phyloP scores from a whole-genome alignment of 129 eudicot genomes.

The Dittrichia graveolens region DNA sequence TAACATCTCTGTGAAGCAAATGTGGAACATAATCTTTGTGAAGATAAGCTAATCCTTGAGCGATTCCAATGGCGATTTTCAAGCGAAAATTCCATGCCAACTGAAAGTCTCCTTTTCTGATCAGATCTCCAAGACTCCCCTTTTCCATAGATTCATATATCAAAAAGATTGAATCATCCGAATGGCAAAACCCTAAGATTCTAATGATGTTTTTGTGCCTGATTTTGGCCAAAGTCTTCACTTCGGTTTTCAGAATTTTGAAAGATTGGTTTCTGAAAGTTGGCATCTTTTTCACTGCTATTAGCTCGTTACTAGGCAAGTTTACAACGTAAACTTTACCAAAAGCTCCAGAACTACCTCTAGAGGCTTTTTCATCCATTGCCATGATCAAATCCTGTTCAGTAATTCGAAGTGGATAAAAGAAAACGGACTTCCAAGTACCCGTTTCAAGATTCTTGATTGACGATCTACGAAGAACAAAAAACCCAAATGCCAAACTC shows the following conservation, averaged over 20 bases:
- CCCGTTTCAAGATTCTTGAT: slow-evolving; percentile 46
- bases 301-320: slow-evolving; percentile 82
- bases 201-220: slow-evolving; percentile 69
- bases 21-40: slow-evolving; percentile 75
- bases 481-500: slow-evolving; percentile 48
- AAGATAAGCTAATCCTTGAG: slow-evolving; percentile 84
- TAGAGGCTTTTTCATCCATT: slow-evolving; percentile 72
- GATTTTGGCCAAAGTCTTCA: slow-evolving; percentile 76
- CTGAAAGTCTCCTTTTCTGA: slow-evolving; percentile 50
- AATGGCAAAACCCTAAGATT: slow-evolving; percentile 80
- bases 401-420: slow-evolving; percentile 74
- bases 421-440: slow-evolving; percentile 79
- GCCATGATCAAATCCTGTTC: slow-evolving; percentile 75
- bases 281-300: slow-evolving; percentile 67
- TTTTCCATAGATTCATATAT: slow-evolving; percentile 73
- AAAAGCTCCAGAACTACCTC: slow-evolving; percentile 58
- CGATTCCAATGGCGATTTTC: slow-evolving; percentile 79
- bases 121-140: slow-evolving; percentile 82
- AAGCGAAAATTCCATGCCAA: slow-evolving; percentile 71
- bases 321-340: slow-evolving; percentile 72
- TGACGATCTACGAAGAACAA: slow-evolving; percentile 41
- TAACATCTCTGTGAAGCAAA: slow-evolving; percentile 78
- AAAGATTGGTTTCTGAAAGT: slow-evolving; percentile 58
- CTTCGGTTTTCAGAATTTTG: slow-evolving; percentile 64
- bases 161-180: slow-evolving; percentile 63